Base-by-base conservation (phyloP, 331 rosid species). In the Ulmus americana region DNA sequence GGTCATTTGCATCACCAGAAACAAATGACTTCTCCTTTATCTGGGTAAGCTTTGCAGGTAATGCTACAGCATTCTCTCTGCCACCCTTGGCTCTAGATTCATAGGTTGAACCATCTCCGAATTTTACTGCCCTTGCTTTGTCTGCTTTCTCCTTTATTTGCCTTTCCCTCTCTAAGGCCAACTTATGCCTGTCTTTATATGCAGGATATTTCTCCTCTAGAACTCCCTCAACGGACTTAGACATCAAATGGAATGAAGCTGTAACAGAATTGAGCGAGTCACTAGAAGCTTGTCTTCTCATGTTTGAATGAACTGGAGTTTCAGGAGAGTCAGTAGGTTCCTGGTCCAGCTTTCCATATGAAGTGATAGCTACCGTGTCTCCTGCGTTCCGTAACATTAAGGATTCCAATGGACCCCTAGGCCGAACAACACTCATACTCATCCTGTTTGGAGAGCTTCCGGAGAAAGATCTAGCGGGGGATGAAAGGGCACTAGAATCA, bases 241-340 rank as follows among this genome's bases (percentile, higher is more conserved):
- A 91, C 96, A 91, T 91, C 79, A 91, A 72, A 1, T 86, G 94
- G 83, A 91, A 91, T 55, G 97, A 91, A 42, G 92, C 0, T 53
- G 87, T 71, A 62, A 88, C 97, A 49, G 83, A 78, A 63, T 83
- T 83, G 16, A 87, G 69, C 41, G 91, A 83, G 61, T 85, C 85
- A 22, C 71, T 77, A 1, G 95, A 80, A 58, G 84, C 79, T 64
- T 67, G 79, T 43, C 83, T 80, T 68, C 85, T 76, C 40, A 84
- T 74, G 64, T 61, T 83, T 13, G 79, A 70, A 50, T 68, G 80
- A 69, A 73, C 68, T 10, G 90, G 77, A 65, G 82, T 78, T 65
- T 70, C 84, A 35, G 91, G 96, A 60, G 91, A 81, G 66, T 70
- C 84, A 10, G 58, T 41, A 70, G 50, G 7, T 56, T 88, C 95